Percentiles rank a stretch among this genome's conserved stretches.
Evolutionary conservation across 257 asterid species (phyloP).

Genomic region (Solanum microdontum): DNA sequence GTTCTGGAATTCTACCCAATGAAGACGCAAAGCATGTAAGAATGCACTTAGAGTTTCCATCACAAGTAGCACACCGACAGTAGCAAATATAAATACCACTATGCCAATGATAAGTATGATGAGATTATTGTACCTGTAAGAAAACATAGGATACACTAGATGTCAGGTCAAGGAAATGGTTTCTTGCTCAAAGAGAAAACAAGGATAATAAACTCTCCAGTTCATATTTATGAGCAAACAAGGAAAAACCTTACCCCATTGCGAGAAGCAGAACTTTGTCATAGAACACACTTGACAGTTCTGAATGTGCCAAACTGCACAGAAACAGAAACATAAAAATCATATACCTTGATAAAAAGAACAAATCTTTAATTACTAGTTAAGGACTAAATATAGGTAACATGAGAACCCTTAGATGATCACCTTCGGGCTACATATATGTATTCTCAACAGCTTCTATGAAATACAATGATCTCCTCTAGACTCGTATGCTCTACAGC

Average conservation of each 20-base stretch:
- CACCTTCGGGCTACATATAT: neutral
- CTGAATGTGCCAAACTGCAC: conserved; percentile 54
- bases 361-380: neutral
- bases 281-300: conserved; percentile 40
- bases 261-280: conserved; percentile 44
- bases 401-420: neutral
- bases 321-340: neutral
- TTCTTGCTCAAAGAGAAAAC: neutral
- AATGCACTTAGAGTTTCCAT: conserved; percentile 60
- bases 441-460: neutral
- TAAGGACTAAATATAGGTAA: neutral
- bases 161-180: neutral
- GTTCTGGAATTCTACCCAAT: conserved; percentile 55
- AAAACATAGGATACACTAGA: neutral
- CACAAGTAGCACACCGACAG: conserved; percentile 46
- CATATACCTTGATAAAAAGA: neutral
- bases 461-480: neutral
- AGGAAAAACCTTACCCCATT: conserved; percentile 24
- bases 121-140: conserved; percentile 35
- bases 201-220: neutral
- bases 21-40: conserved; percentile 51
- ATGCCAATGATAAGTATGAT: conserved; percentile 33
- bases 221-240: neutral
- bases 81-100: conserved; percentile 36
- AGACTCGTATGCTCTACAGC: neutral